Base-by-base conservation (phyloP, 2,329 filamentous ascomycete genomes). In the Monilinia fructicola region DNA sequence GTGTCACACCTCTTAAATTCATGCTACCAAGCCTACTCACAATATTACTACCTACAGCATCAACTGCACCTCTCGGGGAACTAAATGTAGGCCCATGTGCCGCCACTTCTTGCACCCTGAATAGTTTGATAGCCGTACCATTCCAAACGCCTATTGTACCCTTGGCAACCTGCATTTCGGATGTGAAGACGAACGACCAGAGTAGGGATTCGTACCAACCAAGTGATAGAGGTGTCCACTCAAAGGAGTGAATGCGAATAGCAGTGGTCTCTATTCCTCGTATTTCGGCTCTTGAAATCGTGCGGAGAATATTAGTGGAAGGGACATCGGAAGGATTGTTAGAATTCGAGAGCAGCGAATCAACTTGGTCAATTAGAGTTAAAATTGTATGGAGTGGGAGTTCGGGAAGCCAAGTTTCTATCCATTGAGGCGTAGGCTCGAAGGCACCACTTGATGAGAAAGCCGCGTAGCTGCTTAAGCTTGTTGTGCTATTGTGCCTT, bases 161-260 rank as follows among this genome's bases (percentile, higher is more conserved):
- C 75, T 90, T 93, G 0, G 90, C 87, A 38, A 94, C 87, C 67
- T 93, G 87, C 88, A 97, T 92, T 79, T 99, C 95, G 73, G 88
- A 89, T 38, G 90, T 88, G 77, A 97, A 98, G 64, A 97, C 87
- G 73, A 97, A 91, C 21, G 92, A 89, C 95, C 95, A 99, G 12
- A 99, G 83, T 16, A 98, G 82, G 6, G 92, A 94, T 78, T 97
- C 92, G 77, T 98, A 97, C 95, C 95, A 98, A 59, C 93, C 94
- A 61, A 98, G 83, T 0, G 92, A 90, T 44, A 97, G 82, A 0
- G 91, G 89, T 3, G 93, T 94, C 94, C 94, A 98, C 79, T 97
- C 92, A 74, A 98, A 98, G 18, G 92, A 89, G 75, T 97, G 93
- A 21, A 95, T 89, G 42, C 90, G 85, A 63, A 92, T 84, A 0